phyloP scores from a whole-genome alignment of 164 flowering plant species.

The Echeveria elegans region DNA sequence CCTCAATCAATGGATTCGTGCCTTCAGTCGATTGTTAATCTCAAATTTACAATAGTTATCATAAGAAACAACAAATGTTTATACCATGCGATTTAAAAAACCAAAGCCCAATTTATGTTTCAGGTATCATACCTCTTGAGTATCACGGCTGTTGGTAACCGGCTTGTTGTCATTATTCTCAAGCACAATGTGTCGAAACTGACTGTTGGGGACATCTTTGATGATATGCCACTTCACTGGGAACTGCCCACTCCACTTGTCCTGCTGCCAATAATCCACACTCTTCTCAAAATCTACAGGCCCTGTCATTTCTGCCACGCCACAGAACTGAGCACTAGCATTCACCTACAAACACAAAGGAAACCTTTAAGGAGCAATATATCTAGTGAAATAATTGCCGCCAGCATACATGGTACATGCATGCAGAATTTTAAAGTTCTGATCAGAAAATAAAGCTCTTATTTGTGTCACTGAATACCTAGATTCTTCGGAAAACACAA shows the following conservation, averaged over 20 bases:
- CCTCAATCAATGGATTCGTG: no score
- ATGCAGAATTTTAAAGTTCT: not conserved
- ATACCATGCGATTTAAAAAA: not conserved
- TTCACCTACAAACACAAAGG: conserved; percentile 48
- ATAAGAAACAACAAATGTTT: not conserved
- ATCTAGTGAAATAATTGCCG: not conserved
- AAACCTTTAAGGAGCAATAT: no score
- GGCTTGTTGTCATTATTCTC: conserved; percentile 97
- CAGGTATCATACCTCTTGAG: conserved; percentile 63
- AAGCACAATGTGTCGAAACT: conserved; percentile 76
- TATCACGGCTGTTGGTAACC: conserved; percentile 91
- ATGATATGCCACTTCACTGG: conserved; percentile 91
- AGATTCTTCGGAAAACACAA: not conserved
- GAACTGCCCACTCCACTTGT: conserved; percentile 93
- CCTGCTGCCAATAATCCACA: conserved; percentile 96
- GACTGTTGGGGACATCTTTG: conserved; percentile 88
- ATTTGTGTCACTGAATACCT: not conserved
- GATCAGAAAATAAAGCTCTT: not conserved
- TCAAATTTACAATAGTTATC: not conserved
- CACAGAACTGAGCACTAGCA: conserved; percentile 97
- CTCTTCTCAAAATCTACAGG: conserved; percentile 83
- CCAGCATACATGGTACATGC: not conserved
- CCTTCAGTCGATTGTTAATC: no score
- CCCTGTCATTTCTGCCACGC: conserved; percentile 95
- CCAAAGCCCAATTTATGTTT: not conserved